These are phyloP conservation scores for Phlebiopsis flavidoalba DNA, from an alignment of 768 basidiomycete genomes.

Conservation along the genomic window DNA sequence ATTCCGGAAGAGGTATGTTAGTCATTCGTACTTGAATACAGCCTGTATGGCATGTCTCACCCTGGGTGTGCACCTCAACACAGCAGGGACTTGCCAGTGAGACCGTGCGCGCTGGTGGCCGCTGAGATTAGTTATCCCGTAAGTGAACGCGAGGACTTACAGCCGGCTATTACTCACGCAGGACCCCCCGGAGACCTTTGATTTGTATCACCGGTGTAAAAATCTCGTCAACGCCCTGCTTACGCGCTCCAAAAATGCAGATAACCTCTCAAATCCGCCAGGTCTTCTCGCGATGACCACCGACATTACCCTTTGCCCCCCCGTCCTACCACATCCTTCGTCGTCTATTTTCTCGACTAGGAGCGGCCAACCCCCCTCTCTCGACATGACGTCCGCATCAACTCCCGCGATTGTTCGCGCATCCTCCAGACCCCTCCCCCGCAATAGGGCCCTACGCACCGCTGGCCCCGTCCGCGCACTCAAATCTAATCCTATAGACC, in stretches of 20 bases:
- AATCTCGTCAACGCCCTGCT: conserved; percentile 3
- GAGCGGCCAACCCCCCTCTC: not conserved
- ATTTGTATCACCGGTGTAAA: conserved; percentile 14
- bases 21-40: not conserved
- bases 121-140: not conserved
- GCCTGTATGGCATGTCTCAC: not conserved
- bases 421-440: conserved; percentile 5
- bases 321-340: not conserved
- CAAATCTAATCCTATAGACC: conserved; percentile 58
- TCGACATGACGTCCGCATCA: not conserved
- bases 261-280: conserved; percentile 1
- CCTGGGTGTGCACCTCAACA: not conserved
- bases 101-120: not conserved
- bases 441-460: not conserved
- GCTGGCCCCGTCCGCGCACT: conserved; percentile 16
- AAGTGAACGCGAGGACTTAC: not conserved
- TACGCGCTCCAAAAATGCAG: conserved; percentile 9
- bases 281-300: conserved; percentile 6
- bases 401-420: conserved; percentile 6
- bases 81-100: not conserved
- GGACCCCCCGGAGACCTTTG: conserved; percentile 7
- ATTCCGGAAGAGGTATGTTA: not conserved
- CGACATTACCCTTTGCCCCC: not conserved
- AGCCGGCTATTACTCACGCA: not conserved
- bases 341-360: not conserved